These are phyloP conservation scores for Fusarium subglutinans DNA, from an alignment of 2,329 filamentous ascomycete genomes.

Conservation along the genomic window DNA sequence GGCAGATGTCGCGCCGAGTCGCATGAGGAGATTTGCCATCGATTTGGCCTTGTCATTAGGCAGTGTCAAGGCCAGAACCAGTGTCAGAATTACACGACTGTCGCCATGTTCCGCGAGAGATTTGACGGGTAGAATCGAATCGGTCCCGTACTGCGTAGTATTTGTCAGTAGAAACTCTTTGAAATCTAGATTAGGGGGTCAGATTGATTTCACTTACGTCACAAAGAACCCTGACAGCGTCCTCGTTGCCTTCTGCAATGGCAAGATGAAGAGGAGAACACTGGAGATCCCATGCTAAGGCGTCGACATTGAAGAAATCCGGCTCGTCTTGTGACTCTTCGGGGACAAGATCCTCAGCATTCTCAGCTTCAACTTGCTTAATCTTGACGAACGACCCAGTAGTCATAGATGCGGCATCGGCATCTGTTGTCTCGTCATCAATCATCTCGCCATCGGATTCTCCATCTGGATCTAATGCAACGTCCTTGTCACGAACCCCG, in stretches of 20 bases:
- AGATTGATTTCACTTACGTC: conserved; percentile 52
- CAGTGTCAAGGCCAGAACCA: conserved; percentile 74
- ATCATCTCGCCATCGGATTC: conserved; percentile 58
- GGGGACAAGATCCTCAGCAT: conserved; percentile 51
- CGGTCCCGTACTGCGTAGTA: conserved; percentile 73
- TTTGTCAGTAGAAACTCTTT: conserved; percentile 4
- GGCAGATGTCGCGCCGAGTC: conserved; percentile 75
- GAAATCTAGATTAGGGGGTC: not conserved
- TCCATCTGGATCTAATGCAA: conserved; percentile 23
- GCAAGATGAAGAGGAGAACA: conserved; percentile 81
- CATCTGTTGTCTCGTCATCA: conserved; percentile 58
- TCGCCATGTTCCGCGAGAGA: conserved; percentile 62
- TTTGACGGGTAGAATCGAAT: conserved; percentile 79
- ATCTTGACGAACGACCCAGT: conserved; percentile 83
- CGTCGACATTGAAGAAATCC: conserved; percentile 82
- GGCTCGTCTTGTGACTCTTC: conserved; percentile 72
- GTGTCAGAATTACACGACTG: conserved; percentile 71
- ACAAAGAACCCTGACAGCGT: conserved; percentile 75
- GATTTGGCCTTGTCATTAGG: conserved; percentile 69
- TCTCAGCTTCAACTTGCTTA: conserved; percentile 53
- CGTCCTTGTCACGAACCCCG: not conserved
- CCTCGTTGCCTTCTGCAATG: conserved; percentile 75
- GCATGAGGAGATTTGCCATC: conserved; percentile 72
- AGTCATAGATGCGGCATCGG: conserved; percentile 55
- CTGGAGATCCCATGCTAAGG: conserved; percentile 81